Base-by-base conservation (phyloP, 129 eudicot genomes). In the Artemisia annua region DNA sequence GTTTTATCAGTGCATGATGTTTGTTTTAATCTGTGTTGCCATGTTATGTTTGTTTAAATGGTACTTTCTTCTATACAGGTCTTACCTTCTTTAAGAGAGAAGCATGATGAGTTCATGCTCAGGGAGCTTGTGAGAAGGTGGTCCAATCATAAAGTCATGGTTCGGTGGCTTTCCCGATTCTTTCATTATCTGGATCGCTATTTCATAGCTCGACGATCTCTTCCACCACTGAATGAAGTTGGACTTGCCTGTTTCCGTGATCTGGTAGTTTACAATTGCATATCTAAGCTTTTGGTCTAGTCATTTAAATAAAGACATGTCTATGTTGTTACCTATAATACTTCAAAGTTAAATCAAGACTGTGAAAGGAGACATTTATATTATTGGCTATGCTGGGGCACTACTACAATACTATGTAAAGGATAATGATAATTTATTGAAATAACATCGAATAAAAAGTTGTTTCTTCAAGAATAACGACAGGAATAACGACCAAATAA, bases 91-190 rank as follows among this genome's bases (percentile, higher is more conserved):
- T 57, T 92, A 73, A 82, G 86, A 59, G 95, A 92, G 48, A 92
- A 92, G 59, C 95, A 92, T 78, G 98, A 85, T 10, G 98, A 93
- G 68, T 93, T 87, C 86, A 82, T 93, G 97, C 83, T 93, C 55
- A 87, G 91, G 70, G 98, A 90, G 87, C 98, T 93, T 78, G 98
- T 89, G 48, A 84, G 86, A 75, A 86, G 98, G 63, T 93, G 98
- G 98, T 82, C 87, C 24, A 87, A 90, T 79, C 98, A 90, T 78
- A 93, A 93, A 76, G 85, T 93, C 78, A 93, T 93, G 98, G 98
- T 93, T 68, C 85, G 95, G 73, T 93, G 98, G 98, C 89, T 93
- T 65, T 93, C 96, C 16, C 74, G 92, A 49, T 93, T 93, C 79
- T 93, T 93, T 48, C 98, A 86, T 58, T 90, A 93, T 81, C 92